These are phyloP conservation scores for Trichosporon coremiiforme DNA, from an alignment of 1,284 basidiomycete genomes.

Conservation along the genomic window DNA sequence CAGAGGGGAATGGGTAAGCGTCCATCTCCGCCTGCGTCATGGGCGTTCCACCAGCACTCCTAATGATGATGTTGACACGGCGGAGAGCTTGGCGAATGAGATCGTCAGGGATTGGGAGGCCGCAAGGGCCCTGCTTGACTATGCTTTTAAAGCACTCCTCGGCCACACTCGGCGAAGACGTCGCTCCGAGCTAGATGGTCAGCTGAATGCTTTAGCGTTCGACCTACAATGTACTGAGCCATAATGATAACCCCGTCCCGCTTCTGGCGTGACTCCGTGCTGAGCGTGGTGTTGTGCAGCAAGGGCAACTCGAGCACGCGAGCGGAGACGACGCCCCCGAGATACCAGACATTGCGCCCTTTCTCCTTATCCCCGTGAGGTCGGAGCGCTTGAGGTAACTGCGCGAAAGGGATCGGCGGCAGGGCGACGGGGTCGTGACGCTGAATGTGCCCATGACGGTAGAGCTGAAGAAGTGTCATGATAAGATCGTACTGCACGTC, in stretches of 20 bases:
- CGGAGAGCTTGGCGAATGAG: constrained; percentile 46
- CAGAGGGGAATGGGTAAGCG: constrained; percentile 35
- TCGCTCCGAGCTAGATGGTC: constrained; percentile 40
- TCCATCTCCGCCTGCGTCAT: constrained; percentile 3
- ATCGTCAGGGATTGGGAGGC: constrained; percentile 41
- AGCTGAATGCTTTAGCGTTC: background rate
- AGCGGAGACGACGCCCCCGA: constrained; percentile 41
- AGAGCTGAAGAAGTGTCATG: constrained; percentile 43
- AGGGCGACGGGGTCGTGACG: constrained; percentile 45
- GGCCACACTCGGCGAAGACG: constrained; percentile 30
- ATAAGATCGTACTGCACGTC: constrained; percentile 45
- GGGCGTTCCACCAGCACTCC: constrained; percentile 24
- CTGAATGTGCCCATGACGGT: constrained; percentile 52
- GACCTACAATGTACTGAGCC: constrained; percentile 47
- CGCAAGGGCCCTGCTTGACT: constrained; percentile 34
- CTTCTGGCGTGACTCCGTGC: constrained; percentile 24
- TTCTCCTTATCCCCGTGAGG: constrained; percentile 47
- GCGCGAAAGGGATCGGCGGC: constrained; percentile 41
- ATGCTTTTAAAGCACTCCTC: constrained; percentile 43
- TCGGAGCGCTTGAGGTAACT: constrained; percentile 39
- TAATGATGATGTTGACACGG: constrained; percentile 41
- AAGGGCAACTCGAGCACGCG: constrained; percentile 33
- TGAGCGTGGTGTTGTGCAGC: constrained; percentile 21
- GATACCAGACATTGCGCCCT: constrained; percentile 44
- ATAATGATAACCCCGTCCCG: constrained; percentile 34